Conservation (phyloP, 2,329 filamentous ascomycete genomes). For the Alternaria triticimaculans region DNA sequence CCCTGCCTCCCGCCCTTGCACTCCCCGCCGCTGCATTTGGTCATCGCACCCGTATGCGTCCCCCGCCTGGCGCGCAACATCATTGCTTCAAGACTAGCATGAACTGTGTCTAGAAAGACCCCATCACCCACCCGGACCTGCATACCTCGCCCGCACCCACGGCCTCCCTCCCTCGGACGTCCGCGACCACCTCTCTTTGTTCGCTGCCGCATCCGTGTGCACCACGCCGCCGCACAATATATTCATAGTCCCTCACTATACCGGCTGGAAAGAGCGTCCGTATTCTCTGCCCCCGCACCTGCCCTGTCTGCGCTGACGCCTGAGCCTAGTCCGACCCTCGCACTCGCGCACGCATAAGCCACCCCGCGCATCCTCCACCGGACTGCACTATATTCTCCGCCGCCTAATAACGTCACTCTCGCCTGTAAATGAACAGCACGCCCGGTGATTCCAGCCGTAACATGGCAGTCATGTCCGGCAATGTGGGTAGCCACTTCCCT, state of each 20-base stretch:
- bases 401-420: constrained; percentile 9
- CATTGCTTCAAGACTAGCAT: constrained; percentile 49
- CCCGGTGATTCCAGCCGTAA: constrained; percentile 27
- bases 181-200: constrained; percentile 27
- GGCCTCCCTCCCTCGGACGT: constrained; percentile 30
- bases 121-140: not conserved
- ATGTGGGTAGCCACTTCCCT: constrained; percentile 31
- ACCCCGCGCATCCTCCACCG: constrained; percentile 23
- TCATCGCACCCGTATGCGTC: constrained; percentile 47
- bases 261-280: constrained; percentile 25
- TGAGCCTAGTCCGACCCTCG: constrained; percentile 36
- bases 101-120: constrained; percentile 42
- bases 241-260: constrained; percentile 21
- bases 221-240: constrained; percentile 32
- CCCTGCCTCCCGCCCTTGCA: constrained; percentile 37
- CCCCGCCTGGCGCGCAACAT: constrained; percentile 47
- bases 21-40: constrained; percentile 29
- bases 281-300: constrained; percentile 17
- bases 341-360: constrained; percentile 28
- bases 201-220: constrained; percentile 33
- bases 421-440: constrained; percentile 25
- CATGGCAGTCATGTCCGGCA: constrained; percentile 41
- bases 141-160: constrained; percentile 2
- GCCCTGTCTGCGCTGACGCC: constrained; percentile 43
- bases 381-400: constrained; percentile 7